phyloP scores from a whole-genome alignment of 2,329 filamentous ascomycete genomes.

The Blastomyces emzantsi region DNA sequence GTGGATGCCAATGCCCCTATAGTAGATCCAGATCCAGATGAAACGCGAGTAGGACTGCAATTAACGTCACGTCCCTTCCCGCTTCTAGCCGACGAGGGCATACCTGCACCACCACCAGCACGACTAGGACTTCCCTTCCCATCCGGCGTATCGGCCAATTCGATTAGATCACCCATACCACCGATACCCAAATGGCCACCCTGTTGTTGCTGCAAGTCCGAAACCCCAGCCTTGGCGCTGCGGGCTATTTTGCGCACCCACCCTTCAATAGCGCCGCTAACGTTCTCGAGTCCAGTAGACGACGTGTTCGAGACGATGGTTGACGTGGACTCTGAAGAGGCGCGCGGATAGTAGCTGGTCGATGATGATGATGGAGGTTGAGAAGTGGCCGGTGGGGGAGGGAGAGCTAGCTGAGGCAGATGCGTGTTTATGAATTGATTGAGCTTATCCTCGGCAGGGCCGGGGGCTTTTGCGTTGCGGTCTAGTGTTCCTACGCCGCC shows the following conservation, averaged over 20 bases:
- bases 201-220: conserved; percentile 33
- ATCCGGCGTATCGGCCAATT: conserved; percentile 32
- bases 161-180: conserved; percentile 36
- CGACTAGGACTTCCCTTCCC: conserved; percentile 4
- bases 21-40: not conserved
- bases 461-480: conserved; percentile 43
- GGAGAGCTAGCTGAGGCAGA: conserved; percentile 66
- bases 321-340: conserved; percentile 28
- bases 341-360: conserved; percentile 21
- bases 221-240: conserved; percentile 33
- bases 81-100: not conserved
- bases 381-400: conserved; percentile 52
- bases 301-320: conserved; percentile 26
- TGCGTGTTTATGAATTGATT: conserved; percentile 80
- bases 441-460: conserved; percentile 73
- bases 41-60: not conserved
- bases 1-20: not conserved
- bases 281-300: conserved; percentile 58
- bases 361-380: conserved; percentile 33
- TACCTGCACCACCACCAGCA: not conserved
- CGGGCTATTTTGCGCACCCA: conserved; percentile 77
- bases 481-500: conserved; percentile 82
- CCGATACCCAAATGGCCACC: conserved; percentile 22
- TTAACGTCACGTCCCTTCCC: not conserved
- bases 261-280: conserved; percentile 77